Evolutionary conservation across 805 yeast genomes (phyloP).

Genomic region (Ogataea paraovalis): DNA sequence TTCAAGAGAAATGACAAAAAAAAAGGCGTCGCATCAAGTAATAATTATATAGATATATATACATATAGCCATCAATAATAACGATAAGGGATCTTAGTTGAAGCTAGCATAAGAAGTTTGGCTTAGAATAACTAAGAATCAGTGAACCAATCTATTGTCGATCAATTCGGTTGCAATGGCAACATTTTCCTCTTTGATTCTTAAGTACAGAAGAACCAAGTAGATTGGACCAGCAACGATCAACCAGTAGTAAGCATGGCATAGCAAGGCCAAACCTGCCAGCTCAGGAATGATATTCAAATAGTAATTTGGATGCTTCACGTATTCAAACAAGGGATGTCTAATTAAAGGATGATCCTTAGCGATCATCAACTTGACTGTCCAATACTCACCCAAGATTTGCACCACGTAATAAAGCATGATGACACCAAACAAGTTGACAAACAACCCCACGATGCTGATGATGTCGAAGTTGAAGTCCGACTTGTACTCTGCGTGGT

Average conservation of each 20-base stretch:
- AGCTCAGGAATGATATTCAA: slow-evolving; percentile 13
- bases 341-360: slow-evolving; percentile 13
- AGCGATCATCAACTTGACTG: slow-evolving; percentile 15
- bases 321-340: slow-evolving; percentile 10
- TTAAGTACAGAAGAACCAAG: slow-evolving; percentile 3
- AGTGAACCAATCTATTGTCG: neutral
- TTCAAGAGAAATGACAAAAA: too few species aligned
- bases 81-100: neutral
- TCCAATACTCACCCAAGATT: slow-evolving; percentile 13
- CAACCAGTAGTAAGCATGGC: slow-evolving; percentile 10
- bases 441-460: slow-evolving; percentile 1
- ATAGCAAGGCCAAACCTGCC: slow-evolving; percentile 7
- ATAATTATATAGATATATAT: too few species aligned
- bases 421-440: slow-evolving; percentile 9
- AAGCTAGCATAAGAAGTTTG: too few species aligned
- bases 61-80: too few species aligned
- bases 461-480: slow-evolving; percentile 5
- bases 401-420: slow-evolving; percentile 8
- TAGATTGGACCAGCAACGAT: slow-evolving; percentile 9
- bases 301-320: slow-evolving; percentile 15
- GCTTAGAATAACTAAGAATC: neutral
- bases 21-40: too few species aligned
- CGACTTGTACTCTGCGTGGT: neutral
- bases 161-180: slow-evolving; percentile 8
- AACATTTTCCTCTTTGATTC: slow-evolving; percentile 12